Percentiles rank a stretch among this genome's conserved stretches.
These are phyloP conservation scores for Parachlorella kessleri DNA, from an alignment of 139 green algal species.

Conservation along the genomic window DNA sequence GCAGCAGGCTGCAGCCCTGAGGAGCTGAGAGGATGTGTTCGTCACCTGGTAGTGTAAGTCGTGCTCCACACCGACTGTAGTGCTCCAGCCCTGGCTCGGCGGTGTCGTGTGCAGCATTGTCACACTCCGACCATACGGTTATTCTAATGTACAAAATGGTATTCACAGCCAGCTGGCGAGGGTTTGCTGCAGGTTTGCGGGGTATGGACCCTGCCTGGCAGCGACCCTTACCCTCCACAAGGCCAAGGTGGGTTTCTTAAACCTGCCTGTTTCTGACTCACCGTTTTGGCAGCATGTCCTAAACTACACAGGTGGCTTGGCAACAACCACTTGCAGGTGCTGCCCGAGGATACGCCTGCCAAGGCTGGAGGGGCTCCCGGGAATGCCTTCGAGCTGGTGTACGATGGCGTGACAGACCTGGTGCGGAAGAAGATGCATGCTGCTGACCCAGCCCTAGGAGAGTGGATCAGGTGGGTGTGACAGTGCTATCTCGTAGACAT, in stretches of 20 bases:
- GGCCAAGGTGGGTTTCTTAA: constrained; percentile 40
- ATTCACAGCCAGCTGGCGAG: no score
- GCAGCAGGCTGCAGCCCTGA: constrained; percentile 25
- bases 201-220: constrained; percentile 58
- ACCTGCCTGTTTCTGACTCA: no score
- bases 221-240: constrained; percentile 54
- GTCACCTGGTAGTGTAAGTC: constrained; percentile 59
- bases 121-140: no score
- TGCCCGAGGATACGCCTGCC: constrained; percentile 45
- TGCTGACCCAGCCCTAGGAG: constrained; percentile 50
- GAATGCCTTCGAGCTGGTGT: constrained; percentile 72
- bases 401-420: constrained; percentile 42
- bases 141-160: no score
- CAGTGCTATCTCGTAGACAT: no score
- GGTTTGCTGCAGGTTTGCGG: constrained; percentile 51
- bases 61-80: no score
- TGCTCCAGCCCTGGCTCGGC: not conserved
- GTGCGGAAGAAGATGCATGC: constrained; percentile 57
- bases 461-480: constrained; percentile 68
- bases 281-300: no score
- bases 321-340: no score
- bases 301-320: no score
- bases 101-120: no score
- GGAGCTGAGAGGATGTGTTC: constrained; percentile 49
- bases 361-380: constrained; percentile 57